phyloP scores from a whole-genome alignment of 1,139 yeast species.

The Pneumocystis wakefieldiae region DNA sequence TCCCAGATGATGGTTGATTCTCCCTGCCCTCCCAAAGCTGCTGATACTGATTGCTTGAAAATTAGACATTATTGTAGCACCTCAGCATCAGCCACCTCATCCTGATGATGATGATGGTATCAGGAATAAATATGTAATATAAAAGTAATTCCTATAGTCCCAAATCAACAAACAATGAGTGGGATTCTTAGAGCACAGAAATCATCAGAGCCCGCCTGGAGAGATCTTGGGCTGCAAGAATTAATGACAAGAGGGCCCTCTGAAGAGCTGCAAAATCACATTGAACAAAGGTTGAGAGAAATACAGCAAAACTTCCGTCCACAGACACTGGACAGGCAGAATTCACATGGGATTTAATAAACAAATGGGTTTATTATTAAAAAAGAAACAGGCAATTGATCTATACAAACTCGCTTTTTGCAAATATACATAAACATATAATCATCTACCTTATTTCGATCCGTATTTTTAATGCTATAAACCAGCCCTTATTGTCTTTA shows the following conservation, averaged over 20 bases:
- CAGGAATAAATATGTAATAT: not conserved
- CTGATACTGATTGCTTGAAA: not conserved
- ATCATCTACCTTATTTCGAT: not conserved
- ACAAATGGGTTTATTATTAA: not conserved
- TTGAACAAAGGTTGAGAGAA: not conserved
- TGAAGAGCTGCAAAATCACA: not conserved
- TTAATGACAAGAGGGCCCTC: not conserved
- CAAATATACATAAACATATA: not conserved
- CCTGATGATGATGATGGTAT: constrained; percentile 26
- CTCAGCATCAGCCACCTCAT: constrained; percentile 22
- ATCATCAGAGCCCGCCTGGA: constrained; percentile 10
- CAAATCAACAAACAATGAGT: constrained; percentile 19
- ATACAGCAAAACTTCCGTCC: not conserved
- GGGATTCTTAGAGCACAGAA: constrained; percentile 14
- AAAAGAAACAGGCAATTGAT: not conserved
- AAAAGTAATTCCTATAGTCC: constrained; percentile 10
- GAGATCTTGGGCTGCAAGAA: constrained; percentile 8
- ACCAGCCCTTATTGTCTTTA: not conserved
- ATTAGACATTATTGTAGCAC: constrained; percentile 19
- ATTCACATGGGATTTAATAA: not conserved
- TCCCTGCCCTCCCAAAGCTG: not conserved
- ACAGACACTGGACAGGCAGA: not conserved
- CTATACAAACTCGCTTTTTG: not conserved
- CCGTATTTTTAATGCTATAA: not conserved
- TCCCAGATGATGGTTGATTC: constrained; percentile 22